phyloP scores from a whole-genome alignment of 192 early-diverging fungal species.

The Backusella liffmaniae region DNA sequence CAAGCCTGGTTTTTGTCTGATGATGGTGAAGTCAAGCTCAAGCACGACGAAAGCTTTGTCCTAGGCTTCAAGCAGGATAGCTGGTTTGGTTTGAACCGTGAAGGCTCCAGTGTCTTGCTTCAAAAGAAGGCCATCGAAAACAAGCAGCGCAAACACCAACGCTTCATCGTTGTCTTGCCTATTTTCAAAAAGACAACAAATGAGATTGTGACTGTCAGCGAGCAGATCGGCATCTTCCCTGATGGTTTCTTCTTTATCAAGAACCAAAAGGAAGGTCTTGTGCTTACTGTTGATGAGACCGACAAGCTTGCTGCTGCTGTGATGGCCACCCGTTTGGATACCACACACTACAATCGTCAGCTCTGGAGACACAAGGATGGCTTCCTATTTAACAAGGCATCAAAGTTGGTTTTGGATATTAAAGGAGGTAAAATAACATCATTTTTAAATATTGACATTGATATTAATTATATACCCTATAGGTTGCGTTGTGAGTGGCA shows the following conservation, averaged over 20 bases:
- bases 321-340: constrained; percentile 14
- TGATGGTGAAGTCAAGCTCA: constrained; percentile 12
- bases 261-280: constrained; percentile 21
- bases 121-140: constrained; percentile 10
- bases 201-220: neutral
- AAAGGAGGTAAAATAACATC: constrained; percentile 22
- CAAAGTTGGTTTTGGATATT: constrained; percentile 35
- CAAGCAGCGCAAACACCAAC: constrained; percentile 4
- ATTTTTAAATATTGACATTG: neutral
- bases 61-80: constrained; percentile 26
- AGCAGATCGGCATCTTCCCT: constrained; percentile 21
- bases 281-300: constrained; percentile 30
- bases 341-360: constrained; percentile 26
- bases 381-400: constrained; percentile 38
- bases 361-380: constrained; percentile 42
- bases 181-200: constrained; percentile 23
- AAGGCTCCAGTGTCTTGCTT: constrained; percentile 19
- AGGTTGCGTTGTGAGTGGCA: constrained; percentile 12
- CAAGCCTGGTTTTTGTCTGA: constrained; percentile 17
- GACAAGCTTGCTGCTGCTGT: constrained; percentile 22
- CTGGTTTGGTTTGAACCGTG: constrained; percentile 24
- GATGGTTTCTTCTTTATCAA: constrained; percentile 45
- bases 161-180: constrained; percentile 17
- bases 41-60: constrained; percentile 2
- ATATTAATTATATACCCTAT: neutral